A percentile compares a stretch with the other conserved stretches of the same genome.
Evolutionary conservation across 2,329 filamentous ascomycete genomes (phyloP).

Genomic region (Colletotrichum sp.): DNA sequence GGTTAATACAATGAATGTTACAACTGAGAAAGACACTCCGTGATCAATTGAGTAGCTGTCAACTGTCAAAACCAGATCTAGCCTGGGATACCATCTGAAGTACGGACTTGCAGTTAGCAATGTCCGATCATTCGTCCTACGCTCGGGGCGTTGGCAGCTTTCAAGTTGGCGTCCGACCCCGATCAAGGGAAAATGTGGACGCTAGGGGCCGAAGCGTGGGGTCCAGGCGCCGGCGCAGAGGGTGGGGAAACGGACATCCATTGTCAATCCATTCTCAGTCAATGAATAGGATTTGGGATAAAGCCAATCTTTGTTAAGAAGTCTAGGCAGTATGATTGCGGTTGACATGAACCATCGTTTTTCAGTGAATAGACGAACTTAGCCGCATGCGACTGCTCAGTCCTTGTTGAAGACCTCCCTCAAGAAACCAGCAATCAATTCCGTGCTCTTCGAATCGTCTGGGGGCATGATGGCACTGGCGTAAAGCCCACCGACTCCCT

Average conservation of each 20-base stretch:
- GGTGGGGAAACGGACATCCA: not conserved
- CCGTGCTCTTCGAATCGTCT: not conserved
- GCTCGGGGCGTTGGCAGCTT: not conserved
- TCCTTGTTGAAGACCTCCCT: not conserved
- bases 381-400: not conserved
- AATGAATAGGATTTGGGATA: not conserved
- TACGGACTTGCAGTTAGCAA: not conserved
- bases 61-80: not conserved
- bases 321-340: not conserved
- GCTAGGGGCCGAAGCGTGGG: not conserved
- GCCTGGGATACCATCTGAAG: not conserved
- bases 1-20: not conserved
- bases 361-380: not conserved
- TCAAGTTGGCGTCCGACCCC: not conserved
- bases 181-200: not conserved
- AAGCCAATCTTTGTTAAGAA: not conserved
- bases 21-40: not conserved
- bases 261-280: not conserved
- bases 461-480: not conserved
- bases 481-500: slow-evolving; percentile 23
- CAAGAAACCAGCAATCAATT: not conserved
- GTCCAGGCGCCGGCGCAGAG: not conserved
- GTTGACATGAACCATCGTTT: not conserved
- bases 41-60: not conserved
- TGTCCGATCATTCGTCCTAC: not conserved